phyloP scores from a whole-genome alignment of 2,329 filamentous ascomycete species.

The Venturia nashicola region DNA sequence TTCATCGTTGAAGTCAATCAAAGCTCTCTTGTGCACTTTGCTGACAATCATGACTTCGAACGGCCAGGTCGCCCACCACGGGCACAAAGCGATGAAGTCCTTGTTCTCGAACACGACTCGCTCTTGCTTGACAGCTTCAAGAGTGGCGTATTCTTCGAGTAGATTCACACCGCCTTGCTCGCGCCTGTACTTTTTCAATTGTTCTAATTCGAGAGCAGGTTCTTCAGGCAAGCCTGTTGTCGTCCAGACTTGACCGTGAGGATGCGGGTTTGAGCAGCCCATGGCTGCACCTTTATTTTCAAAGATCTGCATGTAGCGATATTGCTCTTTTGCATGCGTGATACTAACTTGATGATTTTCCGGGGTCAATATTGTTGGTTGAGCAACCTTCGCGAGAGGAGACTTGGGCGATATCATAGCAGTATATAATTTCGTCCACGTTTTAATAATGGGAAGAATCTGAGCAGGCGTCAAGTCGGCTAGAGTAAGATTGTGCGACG shows the following conservation, averaged over 20 bases:
- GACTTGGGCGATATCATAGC: constrained; percentile 64
- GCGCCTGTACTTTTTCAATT: constrained; percentile 65
- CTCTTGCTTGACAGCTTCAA: constrained; percentile 73
- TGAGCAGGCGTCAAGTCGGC: constrained; percentile 71
- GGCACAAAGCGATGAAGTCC: constrained; percentile 75
- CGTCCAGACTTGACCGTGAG: constrained; percentile 94
- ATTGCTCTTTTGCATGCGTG: constrained; percentile 55
- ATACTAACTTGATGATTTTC: constrained; percentile 33
- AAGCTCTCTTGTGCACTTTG: constrained; percentile 69
- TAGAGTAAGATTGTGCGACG: constrained; percentile 80
- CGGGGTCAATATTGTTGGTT: constrained; percentile 24
- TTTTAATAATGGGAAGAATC: constrained; percentile 72
- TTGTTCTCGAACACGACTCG: constrained; percentile 82
- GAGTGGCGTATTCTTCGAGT: constrained; percentile 71
- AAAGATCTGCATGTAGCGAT: constrained; percentile 98
- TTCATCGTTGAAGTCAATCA: constrained; percentile 64
- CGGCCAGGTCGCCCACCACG: constrained; percentile 97
- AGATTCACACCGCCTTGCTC: constrained; percentile 65
- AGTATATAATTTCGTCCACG: constrained; percentile 86
- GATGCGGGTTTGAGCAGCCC: constrained; percentile 98
- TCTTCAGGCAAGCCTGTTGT: constrained; percentile 87
- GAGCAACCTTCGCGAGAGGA: constrained; percentile 41
- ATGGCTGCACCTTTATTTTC: constrained; percentile 97
- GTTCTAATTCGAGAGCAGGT: constrained; percentile 62
- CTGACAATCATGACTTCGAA: constrained; percentile 88